These are phyloP conservation scores for Xylaria sp. DNA, from an alignment of 2,329 filamentous ascomycete genomes.

Conservation along the genomic window DNA sequence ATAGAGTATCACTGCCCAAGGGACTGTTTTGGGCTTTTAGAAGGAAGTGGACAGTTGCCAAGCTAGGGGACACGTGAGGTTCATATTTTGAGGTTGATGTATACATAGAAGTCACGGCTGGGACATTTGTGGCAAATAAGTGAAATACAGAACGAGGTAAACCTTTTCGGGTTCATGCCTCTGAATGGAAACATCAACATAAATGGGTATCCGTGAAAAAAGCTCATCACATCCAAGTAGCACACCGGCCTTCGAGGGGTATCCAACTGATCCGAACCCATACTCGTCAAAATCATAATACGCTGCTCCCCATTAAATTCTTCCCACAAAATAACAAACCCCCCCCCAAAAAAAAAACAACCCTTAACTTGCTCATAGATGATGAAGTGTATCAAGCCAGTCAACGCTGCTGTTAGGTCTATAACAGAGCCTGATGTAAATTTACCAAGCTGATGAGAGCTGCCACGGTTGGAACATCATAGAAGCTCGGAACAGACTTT, in stretches of 20 bases:
- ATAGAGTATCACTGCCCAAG: background rate
- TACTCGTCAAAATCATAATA: constrained; percentile 19
- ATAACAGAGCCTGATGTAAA: constrained; percentile 12
- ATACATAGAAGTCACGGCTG: background rate
- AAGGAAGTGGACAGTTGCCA: background rate
- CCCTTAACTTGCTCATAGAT: background rate
- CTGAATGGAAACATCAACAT: constrained; percentile 22
- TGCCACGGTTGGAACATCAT: constrained; percentile 9
- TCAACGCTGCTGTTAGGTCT: background rate
- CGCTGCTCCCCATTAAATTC: no score
- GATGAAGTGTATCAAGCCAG: background rate
- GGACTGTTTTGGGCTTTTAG: background rate
- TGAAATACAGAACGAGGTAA: background rate
- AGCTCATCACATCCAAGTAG: constrained; percentile 10
- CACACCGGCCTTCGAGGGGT: constrained; percentile 9
- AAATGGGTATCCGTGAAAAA: constrained; percentile 26
- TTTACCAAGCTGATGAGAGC: constrained; percentile 12
- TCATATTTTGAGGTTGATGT: background rate
- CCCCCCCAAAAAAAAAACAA: background rate
- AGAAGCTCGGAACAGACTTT: constrained; percentile 10
- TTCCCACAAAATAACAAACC: no score
- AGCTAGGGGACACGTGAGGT: background rate
- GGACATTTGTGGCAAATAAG: background rate
- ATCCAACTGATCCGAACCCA: constrained; percentile 21
- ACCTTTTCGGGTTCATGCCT: background rate